phyloP scores from a whole-genome alignment of 164 flowering plant genomes.

The Kingdonia uniflora region DNA sequence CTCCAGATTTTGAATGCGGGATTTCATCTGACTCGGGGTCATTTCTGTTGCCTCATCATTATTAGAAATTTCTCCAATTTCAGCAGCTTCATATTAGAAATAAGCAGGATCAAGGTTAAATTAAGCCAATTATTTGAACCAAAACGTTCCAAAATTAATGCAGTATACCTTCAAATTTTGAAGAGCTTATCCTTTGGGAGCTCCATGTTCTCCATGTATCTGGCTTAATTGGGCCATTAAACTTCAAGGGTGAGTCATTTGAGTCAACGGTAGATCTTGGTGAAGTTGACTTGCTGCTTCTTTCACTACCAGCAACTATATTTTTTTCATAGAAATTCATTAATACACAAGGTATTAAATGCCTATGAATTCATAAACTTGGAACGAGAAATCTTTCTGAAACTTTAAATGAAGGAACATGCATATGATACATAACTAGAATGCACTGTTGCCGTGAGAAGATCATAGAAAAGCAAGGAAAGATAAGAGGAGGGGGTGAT shows the following conservation, averaged over 20 bases:
- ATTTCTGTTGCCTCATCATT: conserved; percentile 15
- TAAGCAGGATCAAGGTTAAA: no score
- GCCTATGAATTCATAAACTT: no score
- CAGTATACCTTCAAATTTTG: conserved; percentile 50
- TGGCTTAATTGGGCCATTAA: conserved; percentile 13
- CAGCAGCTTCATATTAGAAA: conserved; percentile 41
- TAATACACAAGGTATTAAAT: no score
- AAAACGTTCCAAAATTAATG: background rate
- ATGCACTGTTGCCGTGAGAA: no score
- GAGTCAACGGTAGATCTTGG: conserved; percentile 4
- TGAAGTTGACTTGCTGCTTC: conserved; percentile 17
- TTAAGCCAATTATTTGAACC: no score
- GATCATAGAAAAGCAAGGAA: no score
- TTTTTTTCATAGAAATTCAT: conserved; percentile 20
- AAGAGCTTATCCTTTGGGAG: conserved; percentile 35
- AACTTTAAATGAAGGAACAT: no score
- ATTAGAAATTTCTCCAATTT: conserved; percentile 19
- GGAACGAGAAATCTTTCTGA: no score
- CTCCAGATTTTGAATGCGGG: conserved; percentile 52
- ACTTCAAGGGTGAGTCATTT: background rate
- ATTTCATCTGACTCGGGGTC: conserved; percentile 21
- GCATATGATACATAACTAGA: no score
- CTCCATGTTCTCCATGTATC: conserved; percentile 62
- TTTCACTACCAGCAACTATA: conserved; percentile 35
- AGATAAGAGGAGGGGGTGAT: no score